phyloP scores from a whole-genome alignment of 495 filamentous ascomycete genomes.

The Clavariopsis aquatica region DNA sequence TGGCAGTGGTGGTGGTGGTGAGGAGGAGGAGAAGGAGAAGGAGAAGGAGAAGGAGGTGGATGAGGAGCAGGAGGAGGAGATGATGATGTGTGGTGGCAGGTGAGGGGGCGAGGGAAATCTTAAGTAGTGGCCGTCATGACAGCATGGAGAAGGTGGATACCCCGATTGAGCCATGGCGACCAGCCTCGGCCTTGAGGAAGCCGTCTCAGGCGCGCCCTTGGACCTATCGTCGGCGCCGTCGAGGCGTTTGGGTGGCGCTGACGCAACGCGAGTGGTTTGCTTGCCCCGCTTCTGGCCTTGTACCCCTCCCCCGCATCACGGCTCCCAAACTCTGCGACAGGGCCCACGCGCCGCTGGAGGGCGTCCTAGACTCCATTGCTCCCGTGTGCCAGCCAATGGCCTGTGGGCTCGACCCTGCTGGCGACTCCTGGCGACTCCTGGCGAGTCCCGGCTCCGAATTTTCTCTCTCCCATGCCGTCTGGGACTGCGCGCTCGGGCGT shows the following conservation, averaged over 20 bases:
- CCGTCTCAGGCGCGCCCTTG: slow-evolving; percentile 3
- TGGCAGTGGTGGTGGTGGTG: too few species aligned
- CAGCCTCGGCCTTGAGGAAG: slow-evolving; percentile 29
- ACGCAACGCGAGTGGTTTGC: not conserved
- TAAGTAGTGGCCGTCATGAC: slow-evolving; percentile 23
- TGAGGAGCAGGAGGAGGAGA: slow-evolving; percentile 2
- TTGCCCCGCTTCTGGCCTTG: slow-evolving; percentile 15
- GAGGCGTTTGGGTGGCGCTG: slow-evolving; percentile 8
- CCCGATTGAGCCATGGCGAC: not conserved
- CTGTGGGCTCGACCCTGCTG: not conserved
- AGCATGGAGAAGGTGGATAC: not conserved
- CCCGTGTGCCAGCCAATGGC: not conserved
- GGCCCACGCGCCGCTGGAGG: not conserved
- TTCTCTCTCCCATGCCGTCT: not conserved
- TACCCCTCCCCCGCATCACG: slow-evolving; percentile 19
- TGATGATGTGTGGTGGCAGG: not conserved
- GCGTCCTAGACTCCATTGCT: not conserved
- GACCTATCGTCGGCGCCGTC: not conserved
- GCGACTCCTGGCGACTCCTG: too few species aligned
- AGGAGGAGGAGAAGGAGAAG: slow-evolving; percentile 4
- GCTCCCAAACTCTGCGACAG: not conserved
- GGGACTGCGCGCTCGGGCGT: too few species aligned
- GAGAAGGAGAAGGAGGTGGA: not conserved
- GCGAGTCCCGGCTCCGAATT: not conserved
- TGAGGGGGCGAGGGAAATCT: slow-evolving; percentile 19